A percentile compares a stretch with the other conserved stretches of the same genome.
Conservation (phyloP, 192 early-diverging fungal species). For the Obelidium mucronatum region DNA sequence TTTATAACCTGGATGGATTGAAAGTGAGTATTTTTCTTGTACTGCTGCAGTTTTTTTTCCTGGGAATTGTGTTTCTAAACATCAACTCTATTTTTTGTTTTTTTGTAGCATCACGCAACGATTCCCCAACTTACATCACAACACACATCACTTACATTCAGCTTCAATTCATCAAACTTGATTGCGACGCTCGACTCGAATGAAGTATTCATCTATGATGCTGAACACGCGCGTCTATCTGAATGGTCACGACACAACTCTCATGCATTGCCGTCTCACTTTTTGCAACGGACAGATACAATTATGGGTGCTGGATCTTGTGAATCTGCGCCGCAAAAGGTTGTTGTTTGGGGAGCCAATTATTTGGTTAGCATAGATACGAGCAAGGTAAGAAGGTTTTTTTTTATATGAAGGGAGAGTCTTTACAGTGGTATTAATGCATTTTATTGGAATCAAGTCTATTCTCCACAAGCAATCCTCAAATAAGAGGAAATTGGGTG, state of each 20-base stretch:
- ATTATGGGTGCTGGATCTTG: constrained; percentile 77
- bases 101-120: constrained; percentile 66
- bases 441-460: no score
- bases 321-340: constrained; percentile 63
- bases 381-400: constrained; percentile 48
- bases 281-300: constrained; percentile 70
- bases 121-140: constrained; percentile 67
- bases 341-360: constrained; percentile 73
- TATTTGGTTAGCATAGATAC: constrained; percentile 82
- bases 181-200: constrained; percentile 69
- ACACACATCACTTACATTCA: constrained; percentile 74
- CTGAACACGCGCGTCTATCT: constrained; percentile 65
- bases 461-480: no score
- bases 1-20: constrained; percentile 76
- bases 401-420: no score
- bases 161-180: constrained; percentile 62
- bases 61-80: no score
- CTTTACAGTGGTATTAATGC: no score
- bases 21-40: no score
- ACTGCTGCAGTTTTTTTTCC: no score
- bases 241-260: constrained; percentile 85
- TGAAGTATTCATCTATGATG: constrained; percentile 83
- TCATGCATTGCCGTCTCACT: constrained; percentile 69
- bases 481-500: neutral
- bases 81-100: no score